Conservation (phyloP, 306 rosid genomes). For the Ceratonia siliqua region DNA sequence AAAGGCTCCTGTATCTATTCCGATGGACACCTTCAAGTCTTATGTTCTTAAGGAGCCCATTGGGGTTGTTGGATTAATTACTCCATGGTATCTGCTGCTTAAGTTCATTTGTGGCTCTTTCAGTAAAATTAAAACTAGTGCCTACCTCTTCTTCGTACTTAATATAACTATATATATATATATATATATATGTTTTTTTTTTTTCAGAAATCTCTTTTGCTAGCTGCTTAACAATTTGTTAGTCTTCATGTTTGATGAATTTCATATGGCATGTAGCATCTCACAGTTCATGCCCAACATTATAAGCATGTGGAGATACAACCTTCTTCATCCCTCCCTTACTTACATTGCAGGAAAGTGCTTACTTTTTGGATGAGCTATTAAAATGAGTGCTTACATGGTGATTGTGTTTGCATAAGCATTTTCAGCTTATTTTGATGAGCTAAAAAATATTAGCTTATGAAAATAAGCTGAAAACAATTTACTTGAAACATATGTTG, state of each 20-base stretch:
- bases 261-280: neutral
- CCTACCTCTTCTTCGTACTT: too few relatives aligned
- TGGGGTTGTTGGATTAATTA: constrained; percentile 82
- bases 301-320: neutral
- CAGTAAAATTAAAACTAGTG: neutral
- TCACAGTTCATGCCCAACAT: neutral
- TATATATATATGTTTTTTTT: too few relatives aligned
- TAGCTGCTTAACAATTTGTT: neutral
- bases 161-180: too few relatives aligned
- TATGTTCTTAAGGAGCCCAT: constrained; percentile 78
- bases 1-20: constrained; percentile 68
- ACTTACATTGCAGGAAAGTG: neutral
- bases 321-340: too few relatives aligned
- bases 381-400: too few relatives aligned
- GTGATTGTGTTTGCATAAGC: too few relatives aligned
- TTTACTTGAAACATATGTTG: too few relatives aligned
- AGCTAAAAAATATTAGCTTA: too few relatives aligned
- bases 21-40: constrained; percentile 66
- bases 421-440: too few relatives aligned
- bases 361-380: too few relatives aligned
- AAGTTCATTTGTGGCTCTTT: neutral
- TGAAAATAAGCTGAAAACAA: neutral
- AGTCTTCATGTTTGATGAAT: neutral
- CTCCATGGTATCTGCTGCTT: constrained; percentile 66
- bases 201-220: neutral